Base-by-base conservation (phyloP, 2,329 filamentous ascomycete species). In the Fusarium aywerte region DNA sequence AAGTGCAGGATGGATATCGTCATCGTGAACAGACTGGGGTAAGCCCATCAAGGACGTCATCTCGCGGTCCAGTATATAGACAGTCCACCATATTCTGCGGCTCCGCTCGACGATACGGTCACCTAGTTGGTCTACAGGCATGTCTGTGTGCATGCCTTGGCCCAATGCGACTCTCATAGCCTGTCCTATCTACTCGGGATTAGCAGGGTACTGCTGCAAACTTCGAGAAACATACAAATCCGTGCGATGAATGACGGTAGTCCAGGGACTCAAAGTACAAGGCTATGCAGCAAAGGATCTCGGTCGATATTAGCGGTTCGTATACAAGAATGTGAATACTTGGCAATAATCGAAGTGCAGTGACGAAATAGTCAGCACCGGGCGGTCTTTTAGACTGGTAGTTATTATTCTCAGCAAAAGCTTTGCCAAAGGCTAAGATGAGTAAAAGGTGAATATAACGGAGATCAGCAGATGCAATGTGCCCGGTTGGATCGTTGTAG, bases 401-500 rank as follows among this genome's bases (percentile, higher is more conserved):
- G 16, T 79, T 68, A 20, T 62, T 72, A 29, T 79, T 78, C 25
- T 80, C 79, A 0, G 82, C 78, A 31, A 87, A 84, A 0, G 82
- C 83, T 63, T 87, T 87, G 1, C 85, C 85, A 59, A 87, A 85
- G 0, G 85, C 84, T 4, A 87, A 75, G 11, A 87, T 78, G 1
- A 86, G 75, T 4, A 86, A 74, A 16, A 84, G 85, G 49, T 87
- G 85, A 16, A 84, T 80, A 54, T 84, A 86, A 77, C 83, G 86
- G 3, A 87, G 69, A 12, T 62, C 66, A 1, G 73, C 62, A 0
- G 66, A 57, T 1, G 67, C 54, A 0, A 66, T 67, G 7, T 70
- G 59, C 1, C 53, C 45, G 0, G 54, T 62, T 4, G 68, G 70
- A 1, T 75, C 65, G 4, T 71, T 39, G 15, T 77, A 78, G 35